Evolutionary conservation across 1,284 basidiomycete genomes (phyloP), one percentile per base, ranked within the genome.

Genomic region (Veloporphyrellus conicus): DNA sequence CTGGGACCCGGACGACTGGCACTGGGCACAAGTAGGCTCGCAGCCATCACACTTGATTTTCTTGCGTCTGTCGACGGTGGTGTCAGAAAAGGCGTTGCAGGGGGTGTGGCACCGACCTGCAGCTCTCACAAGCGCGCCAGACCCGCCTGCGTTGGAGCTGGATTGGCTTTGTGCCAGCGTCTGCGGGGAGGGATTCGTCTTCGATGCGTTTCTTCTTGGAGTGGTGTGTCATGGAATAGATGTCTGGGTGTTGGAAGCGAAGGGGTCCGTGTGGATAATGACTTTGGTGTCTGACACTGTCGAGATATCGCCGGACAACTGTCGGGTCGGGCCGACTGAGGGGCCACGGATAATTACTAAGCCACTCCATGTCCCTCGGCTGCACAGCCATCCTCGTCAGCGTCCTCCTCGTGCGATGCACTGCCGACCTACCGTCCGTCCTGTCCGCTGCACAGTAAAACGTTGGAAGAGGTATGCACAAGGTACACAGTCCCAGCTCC

Each of bases 41-140:
- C 72, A 78, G 53, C 87, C 88, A 71, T 90, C 88, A 67, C 88
- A 90, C 66, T 90, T 90, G 64, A 90, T 90, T 77, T 90, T 90
- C 78, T 90, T 90, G 53, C 87, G 80, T 54, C 87, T 90, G 63
- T 35, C 15, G 39, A 43, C 27, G 51, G 61, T 45, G n/a, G 23
- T 5, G 52, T 62, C 42, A 63, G 61, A 11, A 27, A 43, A 10
- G 48, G 45, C 53, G 51, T 49, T 23, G 48, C 50, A 53, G 41
- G 43, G 20, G 52, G 56, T 43, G 57, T 55, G 61, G 60, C 51
- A 72, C 80, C 45, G 51, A 84, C 87, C 88, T 81, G 73, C 88
- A 90, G 61, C 81, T 82, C 71, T 90, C 89, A 70, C 88, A 90
- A 63, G 88, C 85, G 54, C 87, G 70, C 85, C 87, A 86, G 49